Evolutionary conservation across 176 grass and related monocot species (phyloP), one percentile per base, ranked within the genome.

Genomic region (Oryza coarctata): DNA sequence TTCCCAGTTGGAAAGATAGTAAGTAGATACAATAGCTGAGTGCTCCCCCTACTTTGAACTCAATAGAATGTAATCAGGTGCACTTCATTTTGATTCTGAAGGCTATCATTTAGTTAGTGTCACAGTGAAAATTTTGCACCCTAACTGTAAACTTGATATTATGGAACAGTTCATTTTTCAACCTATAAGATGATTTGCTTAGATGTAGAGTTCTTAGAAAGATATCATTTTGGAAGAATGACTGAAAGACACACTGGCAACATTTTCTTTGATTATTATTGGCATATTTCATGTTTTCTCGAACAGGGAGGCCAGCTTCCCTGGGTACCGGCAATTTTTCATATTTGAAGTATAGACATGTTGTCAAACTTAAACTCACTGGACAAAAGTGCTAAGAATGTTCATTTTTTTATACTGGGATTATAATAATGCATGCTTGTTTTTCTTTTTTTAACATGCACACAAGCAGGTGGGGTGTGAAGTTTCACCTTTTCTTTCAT

Each of bases 1-100:
- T 95, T 98, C 78, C 95, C 88, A 58, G 77, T 98, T 74, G 95
- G 92, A 89, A 98, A 91, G 79, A 98, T 98, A 82, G 95, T 98
- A 87, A 98, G 88, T 95, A 75, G 52, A 65, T 50, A 86, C 43
- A 29, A 60, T 20, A 76, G 43, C 67, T 70, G 39, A 72, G 9
- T 64, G 33, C 14, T 71, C 5, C 6, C 6, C 79, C 32, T 35
- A 68, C 33, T 87, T 84, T 82, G 71, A 73, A 66, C 43, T 84
- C 64, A 65, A 61, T 61, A 66, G 26, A 83, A 79, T n/a, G 12
- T 78, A 17, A 20, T 38, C 29, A 35, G 76, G 43, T 65, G 76
- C 38, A 20, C 28, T 84, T 84, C 80, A 30, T 85, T 84, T 70
- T 74, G 68, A 79, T 89, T 78, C 63, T 63, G 71, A 60, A 47